Percentiles rank a stretch among this genome's conserved stretches.
These are phyloP conservation scores for Lachnellula subtilissima DNA, from an alignment of 2,329 filamentous ascomycete genomes.

Conservation along the genomic window DNA sequence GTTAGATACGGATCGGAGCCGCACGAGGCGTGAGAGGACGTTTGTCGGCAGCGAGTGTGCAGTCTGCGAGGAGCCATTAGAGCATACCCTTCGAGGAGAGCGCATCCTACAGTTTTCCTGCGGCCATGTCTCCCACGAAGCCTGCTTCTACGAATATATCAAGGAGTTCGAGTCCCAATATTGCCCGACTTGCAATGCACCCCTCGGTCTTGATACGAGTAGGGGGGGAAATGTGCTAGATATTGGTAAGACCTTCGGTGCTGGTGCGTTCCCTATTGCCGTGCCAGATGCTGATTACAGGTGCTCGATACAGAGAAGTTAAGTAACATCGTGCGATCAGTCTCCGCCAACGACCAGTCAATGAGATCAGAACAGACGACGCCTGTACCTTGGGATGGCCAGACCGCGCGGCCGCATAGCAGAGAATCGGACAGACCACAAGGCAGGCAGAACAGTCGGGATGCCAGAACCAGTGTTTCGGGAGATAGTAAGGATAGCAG, in stretches of 20 bases:
- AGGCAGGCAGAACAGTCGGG: conserved; percentile 35
- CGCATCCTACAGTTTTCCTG: conserved; percentile 94
- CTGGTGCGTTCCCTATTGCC: conserved; percentile 29
- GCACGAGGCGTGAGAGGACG: conserved; percentile 81
- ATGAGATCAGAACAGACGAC: conserved; percentile 45
- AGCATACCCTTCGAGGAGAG: conserved; percentile 91
- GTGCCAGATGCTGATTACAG: conserved; percentile 17
- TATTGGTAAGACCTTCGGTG: conserved; percentile 57
- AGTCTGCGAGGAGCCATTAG: conserved; percentile 92
- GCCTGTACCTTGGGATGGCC: conserved; percentile 63
- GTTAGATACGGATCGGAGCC: conserved; percentile 71
- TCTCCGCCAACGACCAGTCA: conserved; percentile 57
- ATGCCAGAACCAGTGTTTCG: conserved; percentile 23
- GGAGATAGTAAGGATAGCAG: conserved; percentile 29
- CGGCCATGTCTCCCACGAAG: conserved; percentile 94
- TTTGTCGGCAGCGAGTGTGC: conserved; percentile 94
- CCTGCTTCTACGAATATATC: conserved; percentile 98
- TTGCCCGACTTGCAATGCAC: conserved; percentile 90
- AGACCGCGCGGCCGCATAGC: conserved; percentile 51
- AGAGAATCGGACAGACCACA: conserved; percentile 35
- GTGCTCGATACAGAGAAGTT: conserved; percentile 69
- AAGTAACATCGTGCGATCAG: conserved; percentile 84
- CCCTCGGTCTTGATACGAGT: conserved; percentile 84
- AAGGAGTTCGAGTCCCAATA: conserved; percentile 90
- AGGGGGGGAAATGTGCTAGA: conserved; percentile 89